phyloP scores from a whole-genome alignment of 139 green algal species.

The Closterium sp. region DNA sequence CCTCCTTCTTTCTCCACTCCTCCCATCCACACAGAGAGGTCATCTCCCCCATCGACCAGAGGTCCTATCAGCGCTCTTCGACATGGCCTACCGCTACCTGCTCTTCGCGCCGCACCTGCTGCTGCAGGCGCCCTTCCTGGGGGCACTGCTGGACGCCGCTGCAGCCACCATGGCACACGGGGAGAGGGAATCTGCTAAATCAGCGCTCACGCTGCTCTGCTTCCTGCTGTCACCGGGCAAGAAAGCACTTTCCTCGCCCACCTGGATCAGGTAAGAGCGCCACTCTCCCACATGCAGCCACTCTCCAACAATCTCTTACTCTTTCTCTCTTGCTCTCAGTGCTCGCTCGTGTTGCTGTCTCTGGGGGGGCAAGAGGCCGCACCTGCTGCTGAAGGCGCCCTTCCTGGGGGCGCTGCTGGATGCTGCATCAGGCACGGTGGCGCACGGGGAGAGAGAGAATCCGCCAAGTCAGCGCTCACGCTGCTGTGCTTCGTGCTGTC shows the following conservation, averaged over 20 bases:
- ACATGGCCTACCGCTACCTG: slow-evolving; percentile 62
- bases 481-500: not conserved
- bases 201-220: slow-evolving; percentile 56
- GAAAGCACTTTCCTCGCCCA: not conserved
- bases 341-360: too few relatives aligned
- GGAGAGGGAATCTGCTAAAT: slow-evolving; percentile 62
- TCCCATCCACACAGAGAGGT: too few relatives aligned
- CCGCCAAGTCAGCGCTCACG: too few relatives aligned
- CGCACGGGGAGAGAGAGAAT: too few relatives aligned
- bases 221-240: slow-evolving; percentile 50
- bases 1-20: too few relatives aligned
- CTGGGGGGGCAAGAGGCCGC: too few relatives aligned
- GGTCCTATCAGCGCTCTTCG: slow-evolving; percentile 58
- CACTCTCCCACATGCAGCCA: too few relatives aligned
- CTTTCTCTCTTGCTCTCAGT: too few relatives aligned
- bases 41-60: slow-evolving; percentile 25
- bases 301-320: too few relatives aligned
- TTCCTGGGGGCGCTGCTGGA: too few relatives aligned
- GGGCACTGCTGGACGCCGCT: slow-evolving; percentile 53
- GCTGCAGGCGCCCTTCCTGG: slow-evolving; percentile 12
- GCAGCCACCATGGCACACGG: slow-evolving; percentile 34
- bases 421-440: too few relatives aligned
- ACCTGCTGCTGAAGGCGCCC: too few relatives aligned
- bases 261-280: not conserved
- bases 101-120: slow-evolving; percentile 66